phyloP scores from a whole-genome alignment of 75 land plant species.

The Isoetes taiwanensis region DNA sequence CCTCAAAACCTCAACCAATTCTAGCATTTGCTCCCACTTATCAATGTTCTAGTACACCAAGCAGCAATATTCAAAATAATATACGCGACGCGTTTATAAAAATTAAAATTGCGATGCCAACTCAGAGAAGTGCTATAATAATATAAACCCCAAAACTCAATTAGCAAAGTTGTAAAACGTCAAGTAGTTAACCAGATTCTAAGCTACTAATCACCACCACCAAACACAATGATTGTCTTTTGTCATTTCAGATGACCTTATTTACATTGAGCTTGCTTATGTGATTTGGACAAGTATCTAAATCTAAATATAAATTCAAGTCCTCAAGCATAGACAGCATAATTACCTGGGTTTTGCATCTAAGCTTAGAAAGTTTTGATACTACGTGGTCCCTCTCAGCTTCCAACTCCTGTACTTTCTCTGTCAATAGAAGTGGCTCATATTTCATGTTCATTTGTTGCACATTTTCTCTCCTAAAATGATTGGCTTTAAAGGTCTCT shows the following conservation, averaged over 20 bases:
- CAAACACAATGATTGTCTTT: too few relatives aligned
- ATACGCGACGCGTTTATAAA: too few relatives aligned
- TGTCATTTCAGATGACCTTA: too few relatives aligned
- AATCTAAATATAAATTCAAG: too few relatives aligned
- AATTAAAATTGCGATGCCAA: too few relatives aligned
- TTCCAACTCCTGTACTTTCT: constrained; percentile 8
- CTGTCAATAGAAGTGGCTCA: background rate
- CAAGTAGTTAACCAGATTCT: background rate
- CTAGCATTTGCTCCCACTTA: constrained; percentile 6
- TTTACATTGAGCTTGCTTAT: too few relatives aligned
- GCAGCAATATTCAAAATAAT: background rate
- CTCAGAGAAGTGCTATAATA: too few relatives aligned
- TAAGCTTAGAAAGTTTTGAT: constrained; percentile 6
- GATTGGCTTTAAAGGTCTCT: constrained; percentile 12
- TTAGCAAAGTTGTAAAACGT: too few relatives aligned
- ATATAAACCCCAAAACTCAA: too few relatives aligned
- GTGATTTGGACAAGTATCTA: too few relatives aligned
- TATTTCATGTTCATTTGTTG: constrained; percentile 1
- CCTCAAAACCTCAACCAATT: background rate
- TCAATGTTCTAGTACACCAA: background rate
- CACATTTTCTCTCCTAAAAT: constrained; percentile 1
- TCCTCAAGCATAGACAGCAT: too few relatives aligned
- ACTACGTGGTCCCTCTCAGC: constrained; percentile 6
- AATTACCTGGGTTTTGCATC: constrained; percentile 9
- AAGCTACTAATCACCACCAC: too few relatives aligned